Percentiles rank a stretch among this genome's conserved stretches.
Conservation (phyloP, 768 basidiomycete genomes). For the Auriscalpium microsporum region DNA sequence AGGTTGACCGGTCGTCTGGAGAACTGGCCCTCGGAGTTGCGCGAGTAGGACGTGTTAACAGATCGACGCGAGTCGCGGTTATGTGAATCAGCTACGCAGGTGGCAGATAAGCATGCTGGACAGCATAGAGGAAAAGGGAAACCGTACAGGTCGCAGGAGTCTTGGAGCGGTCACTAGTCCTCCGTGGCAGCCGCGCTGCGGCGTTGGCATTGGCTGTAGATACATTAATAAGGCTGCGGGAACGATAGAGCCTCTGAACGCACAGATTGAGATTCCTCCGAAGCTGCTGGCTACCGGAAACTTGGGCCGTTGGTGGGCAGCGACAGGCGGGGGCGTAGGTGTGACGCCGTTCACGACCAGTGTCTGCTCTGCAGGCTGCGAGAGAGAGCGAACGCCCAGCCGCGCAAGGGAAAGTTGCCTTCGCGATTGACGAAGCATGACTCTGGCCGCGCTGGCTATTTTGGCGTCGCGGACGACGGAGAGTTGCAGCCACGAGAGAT, state of each 20-base stretch:
- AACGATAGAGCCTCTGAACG: not conserved
- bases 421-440: not conserved
- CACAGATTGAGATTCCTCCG: conserved; percentile 11
- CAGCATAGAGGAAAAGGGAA: not conserved
- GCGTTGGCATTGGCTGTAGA: conserved; percentile 4
- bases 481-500: too few relatives aligned
- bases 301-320: not conserved
- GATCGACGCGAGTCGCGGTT: not conserved
- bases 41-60: not conserved
- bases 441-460: not conserved
- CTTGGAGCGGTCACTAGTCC: not conserved
- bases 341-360: not conserved
- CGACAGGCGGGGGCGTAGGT: not conserved
- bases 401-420: not conserved
- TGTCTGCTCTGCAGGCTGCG: not conserved
- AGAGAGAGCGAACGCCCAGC: not conserved
- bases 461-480: too few relatives aligned
- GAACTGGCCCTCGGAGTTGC: not conserved
- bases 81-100: not conserved
- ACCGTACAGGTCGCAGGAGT: not conserved
- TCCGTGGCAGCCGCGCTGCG: not conserved
- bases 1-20: not conserved
- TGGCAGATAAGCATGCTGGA: not conserved
- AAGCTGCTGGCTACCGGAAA: conserved; percentile 8
- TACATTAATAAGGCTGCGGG: not conserved